Conservation (phyloP, 2,329 filamentous ascomycete genomes). For the Penicillium olsonii region DNA sequence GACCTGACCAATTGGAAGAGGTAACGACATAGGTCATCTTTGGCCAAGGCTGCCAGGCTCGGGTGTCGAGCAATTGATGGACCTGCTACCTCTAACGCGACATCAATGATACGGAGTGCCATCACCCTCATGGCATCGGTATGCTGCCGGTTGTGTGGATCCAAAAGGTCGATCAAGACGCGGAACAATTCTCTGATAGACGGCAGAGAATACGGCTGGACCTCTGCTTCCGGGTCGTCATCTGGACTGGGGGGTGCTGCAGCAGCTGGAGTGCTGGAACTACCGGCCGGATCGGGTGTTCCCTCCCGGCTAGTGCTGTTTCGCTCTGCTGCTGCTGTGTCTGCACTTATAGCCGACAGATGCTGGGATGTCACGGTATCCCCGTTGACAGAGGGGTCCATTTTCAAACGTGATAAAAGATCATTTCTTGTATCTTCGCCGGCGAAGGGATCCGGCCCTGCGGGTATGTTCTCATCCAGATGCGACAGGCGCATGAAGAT, state of each 20-base stretch:
- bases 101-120: slow-evolving; percentile 95
- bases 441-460: slow-evolving; percentile 66
- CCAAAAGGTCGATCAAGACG: slow-evolving; percentile 87
- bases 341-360: slow-evolving; percentile 41
- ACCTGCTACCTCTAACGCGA: slow-evolving; percentile 92
- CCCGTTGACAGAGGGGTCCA: slow-evolving; percentile 75
- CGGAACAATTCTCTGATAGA: slow-evolving; percentile 94
- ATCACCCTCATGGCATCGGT: slow-evolving; percentile 96
- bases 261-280: slow-evolving; percentile 32
- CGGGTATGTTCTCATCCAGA: slow-evolving; percentile 73
- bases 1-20: slow-evolving; percentile 95
- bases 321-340: slow-evolving; percentile 36
- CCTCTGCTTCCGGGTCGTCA: slow-evolving; percentile 53
- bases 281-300: slow-evolving; percentile 34
- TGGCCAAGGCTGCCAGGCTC: slow-evolving; percentile 80
- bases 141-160: slow-evolving; percentile 89
- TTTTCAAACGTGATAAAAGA: slow-evolving; percentile 75
- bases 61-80: slow-evolving; percentile 94
- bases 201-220: slow-evolving; percentile 88
- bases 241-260: slow-evolving; percentile 38
- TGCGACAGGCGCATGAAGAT: slow-evolving; percentile 93
- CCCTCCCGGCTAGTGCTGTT: slow-evolving; percentile 36
- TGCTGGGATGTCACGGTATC: slow-evolving; percentile 60
- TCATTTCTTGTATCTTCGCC: slow-evolving; percentile 53
- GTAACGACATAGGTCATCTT: slow-evolving; percentile 90